These are phyloP conservation scores for Gonapodya sp. DNA, from an alignment of 192 early-diverging fungal species.

Conservation along the genomic window DNA sequence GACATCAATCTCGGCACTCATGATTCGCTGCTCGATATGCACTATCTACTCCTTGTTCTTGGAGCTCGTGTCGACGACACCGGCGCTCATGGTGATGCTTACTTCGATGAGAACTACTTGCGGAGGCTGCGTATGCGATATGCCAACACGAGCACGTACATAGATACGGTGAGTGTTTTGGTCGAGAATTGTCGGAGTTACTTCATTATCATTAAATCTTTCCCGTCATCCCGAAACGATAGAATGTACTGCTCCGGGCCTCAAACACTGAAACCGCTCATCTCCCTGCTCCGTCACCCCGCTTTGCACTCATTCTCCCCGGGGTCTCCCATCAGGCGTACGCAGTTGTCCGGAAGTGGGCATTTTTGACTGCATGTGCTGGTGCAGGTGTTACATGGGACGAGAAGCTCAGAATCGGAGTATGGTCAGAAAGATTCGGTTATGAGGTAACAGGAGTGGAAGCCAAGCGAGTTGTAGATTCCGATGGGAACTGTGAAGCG, in stretches of 20 bases:
- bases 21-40: neutral
- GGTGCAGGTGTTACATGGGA: neutral
- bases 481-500: too few relatives aligned
- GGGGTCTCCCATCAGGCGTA: neutral
- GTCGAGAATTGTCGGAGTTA: too few relatives aligned
- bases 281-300: neutral
- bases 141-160: neutral
- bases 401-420: neutral
- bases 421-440: neutral
- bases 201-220: neutral
- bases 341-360: neutral
- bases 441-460: neutral
- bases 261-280: neutral
- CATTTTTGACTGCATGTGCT: neutral
- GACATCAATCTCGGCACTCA: neutral
- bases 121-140: neutral
- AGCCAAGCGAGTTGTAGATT: too few relatives aligned
- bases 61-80: neutral
- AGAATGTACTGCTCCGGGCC: neutral
- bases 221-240: neutral
- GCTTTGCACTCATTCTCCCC: neutral
- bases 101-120: neutral
- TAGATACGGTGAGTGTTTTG: neutral
- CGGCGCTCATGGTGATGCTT: neutral
- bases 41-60: neutral